Evolutionary conservation across 139 green algal genomes (phyloP).

Genomic region (Picochlorum sp.): DNA sequence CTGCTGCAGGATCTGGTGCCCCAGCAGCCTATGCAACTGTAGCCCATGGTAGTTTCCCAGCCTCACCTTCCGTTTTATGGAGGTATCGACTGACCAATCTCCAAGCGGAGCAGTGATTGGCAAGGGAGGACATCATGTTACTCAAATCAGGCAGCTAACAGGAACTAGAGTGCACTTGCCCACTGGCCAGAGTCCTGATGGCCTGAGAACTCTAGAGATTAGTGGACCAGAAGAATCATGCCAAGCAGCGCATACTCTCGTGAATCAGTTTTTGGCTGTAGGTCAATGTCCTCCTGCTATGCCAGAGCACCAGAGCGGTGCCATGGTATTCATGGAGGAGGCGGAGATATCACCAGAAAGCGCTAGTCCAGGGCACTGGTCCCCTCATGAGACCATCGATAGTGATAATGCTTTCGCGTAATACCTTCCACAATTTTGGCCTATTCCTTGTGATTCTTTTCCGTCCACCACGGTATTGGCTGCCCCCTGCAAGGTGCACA

Average conservation of each 20-base stretch:
- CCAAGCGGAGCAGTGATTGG: conserved; percentile 31
- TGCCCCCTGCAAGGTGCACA: no score
- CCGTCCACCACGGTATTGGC: no score
- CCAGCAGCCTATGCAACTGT: conserved; percentile 2
- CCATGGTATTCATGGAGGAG: neutral
- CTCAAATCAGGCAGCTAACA: conserved; percentile 21
- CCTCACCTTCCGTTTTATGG: conserved; percentile 4
- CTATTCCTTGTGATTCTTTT: no score
- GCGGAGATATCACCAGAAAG: neutral
- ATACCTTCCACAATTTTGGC: neutral
- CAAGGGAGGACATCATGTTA: conserved; percentile 28
- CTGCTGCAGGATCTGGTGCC: neutral
- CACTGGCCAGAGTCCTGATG: conserved; percentile 1
- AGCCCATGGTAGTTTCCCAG: neutral
- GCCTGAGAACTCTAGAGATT: conserved; percentile 21
- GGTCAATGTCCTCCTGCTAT: conserved; percentile 6
- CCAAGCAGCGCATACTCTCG: conserved; percentile 24
- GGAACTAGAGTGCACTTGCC: conserved; percentile 26
- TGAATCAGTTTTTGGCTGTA: conserved; percentile 26
- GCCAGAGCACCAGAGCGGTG: conserved; percentile 1
- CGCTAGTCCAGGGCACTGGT: neutral
- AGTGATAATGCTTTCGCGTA: neutral
- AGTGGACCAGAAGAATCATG: conserved; percentile 12
- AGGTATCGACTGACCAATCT: conserved; percentile 16
- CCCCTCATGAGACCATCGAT: neutral